phyloP scores from a whole-genome alignment of 371 early-diverging fungal genomes.

The Circinella minor region DNA sequence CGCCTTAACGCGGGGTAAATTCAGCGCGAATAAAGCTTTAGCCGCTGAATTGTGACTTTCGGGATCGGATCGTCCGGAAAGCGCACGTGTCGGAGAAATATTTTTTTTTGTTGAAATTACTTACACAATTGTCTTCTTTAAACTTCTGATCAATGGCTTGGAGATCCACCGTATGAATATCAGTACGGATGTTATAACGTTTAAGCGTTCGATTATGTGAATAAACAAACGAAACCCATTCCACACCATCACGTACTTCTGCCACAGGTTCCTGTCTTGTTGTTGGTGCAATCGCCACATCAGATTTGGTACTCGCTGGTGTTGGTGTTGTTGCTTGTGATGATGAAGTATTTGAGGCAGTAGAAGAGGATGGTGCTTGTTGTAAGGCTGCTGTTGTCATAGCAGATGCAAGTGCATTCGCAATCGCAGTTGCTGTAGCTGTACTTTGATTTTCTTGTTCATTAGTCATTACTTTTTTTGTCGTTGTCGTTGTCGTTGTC shows the following conservation, averaged over 20 bases:
- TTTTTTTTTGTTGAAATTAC: slow-evolving; percentile 19
- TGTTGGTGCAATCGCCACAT: not conserved
- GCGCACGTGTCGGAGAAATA: slow-evolving; percentile 7
- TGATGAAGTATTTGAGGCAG: not conserved
- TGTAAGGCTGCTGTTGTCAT: slow-evolving; percentile 21
- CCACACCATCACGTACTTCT: slow-evolving; percentile 63
- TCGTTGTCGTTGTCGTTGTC: slow-evolving; percentile 4
- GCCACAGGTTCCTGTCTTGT: slow-evolving; percentile 41
- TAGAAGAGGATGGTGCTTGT: slow-evolving; percentile 4
- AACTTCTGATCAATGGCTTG: slow-evolving; percentile 74
- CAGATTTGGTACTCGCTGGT: not conserved
- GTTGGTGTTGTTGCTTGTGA: not conserved
- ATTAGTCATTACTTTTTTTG: slow-evolving; percentile 1
- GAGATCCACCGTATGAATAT: slow-evolving; percentile 72
- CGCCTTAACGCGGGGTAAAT: slow-evolving; percentile 53
- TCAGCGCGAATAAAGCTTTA: slow-evolving; percentile 51
- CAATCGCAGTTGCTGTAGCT: slow-evolving; percentile 18
- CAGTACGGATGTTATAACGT: slow-evolving; percentile 80
- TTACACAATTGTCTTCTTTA: slow-evolving; percentile 81
- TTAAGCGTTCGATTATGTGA: slow-evolving; percentile 64
- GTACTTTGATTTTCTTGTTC: slow-evolving; percentile 5
- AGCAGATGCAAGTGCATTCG: slow-evolving; percentile 19
- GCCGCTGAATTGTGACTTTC: slow-evolving; percentile 14
- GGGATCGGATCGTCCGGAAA: slow-evolving; percentile 18
- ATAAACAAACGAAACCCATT: slow-evolving; percentile 76